Evolutionary conservation across 345 rosid species (phyloP), one percentile per base, ranked within the genome.

Genomic region (Barbarea vulgaris): DNA sequence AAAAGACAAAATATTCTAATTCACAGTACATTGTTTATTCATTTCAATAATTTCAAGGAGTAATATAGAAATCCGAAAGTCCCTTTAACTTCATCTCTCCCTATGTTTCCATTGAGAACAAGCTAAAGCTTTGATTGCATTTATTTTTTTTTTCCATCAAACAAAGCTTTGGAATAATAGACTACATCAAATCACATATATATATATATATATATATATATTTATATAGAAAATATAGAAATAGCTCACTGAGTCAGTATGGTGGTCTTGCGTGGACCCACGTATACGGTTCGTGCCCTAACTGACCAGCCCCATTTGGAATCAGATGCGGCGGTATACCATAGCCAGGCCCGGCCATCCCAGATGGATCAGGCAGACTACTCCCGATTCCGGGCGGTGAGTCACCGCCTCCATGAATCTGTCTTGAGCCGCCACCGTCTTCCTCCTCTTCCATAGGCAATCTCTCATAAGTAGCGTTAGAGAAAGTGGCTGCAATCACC

Each of bases 401-500:
- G 56, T 76, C 79, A 6, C 70, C 62, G 17, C 83, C 81, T 22
- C 83, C 80, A 17, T 81, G 86, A 80, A 84, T 76, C 82, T 77
- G 87, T 60, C 83, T 83, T 71, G 83, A 22, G 50, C 83, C 58
- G 7, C 50, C 70, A 13, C 70, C 80, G 7, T 83, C 88, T 55
- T 88, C 97, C 1, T 91, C 92, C 1, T 88, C 91, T 75, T 87
- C 97, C 24, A 91, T 46, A 1, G 97, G 97, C 52, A 91, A 61
- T 79, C 94, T 86, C 68, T 91, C 97, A 53, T 87, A 91, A 48
- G 97, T 91, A 22, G 97, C 90, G 72, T 91, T 91, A 10, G 97
- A 83, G 72, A 91, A 91, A 30, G 97, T 88, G 22, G 97, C 97
- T 2, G 97, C 93, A 27, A 91, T 84, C n/a, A 88, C 86, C 89